Percentiles rank a stretch among this genome's conserved stretches.
phyloP scores from a whole-genome alignment of 2,329 filamentous ascomycete species.

The Clonostachys rosea region DNA sequence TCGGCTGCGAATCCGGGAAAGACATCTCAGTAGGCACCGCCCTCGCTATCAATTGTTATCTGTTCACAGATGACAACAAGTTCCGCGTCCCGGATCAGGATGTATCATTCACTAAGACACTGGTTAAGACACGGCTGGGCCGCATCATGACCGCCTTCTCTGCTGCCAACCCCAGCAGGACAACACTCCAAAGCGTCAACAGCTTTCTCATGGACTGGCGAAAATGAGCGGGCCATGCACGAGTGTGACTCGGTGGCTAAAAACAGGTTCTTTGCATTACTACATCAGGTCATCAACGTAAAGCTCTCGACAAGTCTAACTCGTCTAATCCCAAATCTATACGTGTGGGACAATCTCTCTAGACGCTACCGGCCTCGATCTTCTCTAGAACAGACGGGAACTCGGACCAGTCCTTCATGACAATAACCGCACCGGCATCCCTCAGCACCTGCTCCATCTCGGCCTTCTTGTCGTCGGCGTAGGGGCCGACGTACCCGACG shows the following conservation, averaged over 20 bases:
- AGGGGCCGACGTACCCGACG: constrained; percentile 82
- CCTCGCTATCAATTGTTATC: constrained; percentile 71
- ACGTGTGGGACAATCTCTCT: constrained; percentile 2
- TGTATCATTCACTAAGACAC: constrained; percentile 59
- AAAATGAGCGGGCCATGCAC: constrained; percentile 10
- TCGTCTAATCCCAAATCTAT: neutral
- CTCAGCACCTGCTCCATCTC: constrained; percentile 60
- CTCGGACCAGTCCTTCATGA: constrained; percentile 58
- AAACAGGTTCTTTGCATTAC: neutral
- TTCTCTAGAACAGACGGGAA: constrained; percentile 42
- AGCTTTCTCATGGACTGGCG: constrained; percentile 72
- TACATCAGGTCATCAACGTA: neutral
- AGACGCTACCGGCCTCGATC: constrained; percentile 34
- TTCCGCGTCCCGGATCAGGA: constrained; percentile 13
- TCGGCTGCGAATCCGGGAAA: constrained; percentile 73
- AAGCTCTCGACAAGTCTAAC: neutral
- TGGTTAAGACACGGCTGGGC: constrained; percentile 74
- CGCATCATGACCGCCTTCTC: constrained; percentile 77
- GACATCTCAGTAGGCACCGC: constrained; percentile 77
- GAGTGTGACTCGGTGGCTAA: no score
- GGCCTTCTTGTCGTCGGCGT: constrained; percentile 54
- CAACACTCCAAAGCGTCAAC: constrained; percentile 88
- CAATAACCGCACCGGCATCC: constrained; percentile 56
- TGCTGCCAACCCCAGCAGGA: constrained; percentile 75
- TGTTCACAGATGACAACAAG: constrained; percentile 61